Base-by-base conservation (phyloP, 768 basidiomycete genomes). In the Lyophyllum shimeji region DNA sequence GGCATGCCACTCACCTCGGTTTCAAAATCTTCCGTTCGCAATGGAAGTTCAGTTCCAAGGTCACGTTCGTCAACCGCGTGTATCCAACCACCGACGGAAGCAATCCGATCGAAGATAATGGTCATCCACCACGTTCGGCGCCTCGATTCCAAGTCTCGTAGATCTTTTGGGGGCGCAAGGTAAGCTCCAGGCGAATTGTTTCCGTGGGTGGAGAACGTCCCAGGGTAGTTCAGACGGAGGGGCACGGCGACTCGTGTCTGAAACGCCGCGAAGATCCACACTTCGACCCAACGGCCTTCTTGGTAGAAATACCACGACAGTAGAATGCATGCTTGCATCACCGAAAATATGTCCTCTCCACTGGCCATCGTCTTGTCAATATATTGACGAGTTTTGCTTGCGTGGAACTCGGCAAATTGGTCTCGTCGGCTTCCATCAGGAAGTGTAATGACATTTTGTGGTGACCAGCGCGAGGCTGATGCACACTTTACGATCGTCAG, bases 91-190 rank as follows among this genome's bases (percentile, higher is more conserved):
- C 90, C 90, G 23, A 87, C 82, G 34, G 86, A 87, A 33, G 82
- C 82, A 46, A 92, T 90, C 25, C 91, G 86, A 69, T 94, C 91
- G 67, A 93, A 93, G 45, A 92, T 72, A 39, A 94, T 84, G 18
- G 89, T 86, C 89, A 92, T 92, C 91, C 91, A 94, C 92, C 92
- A 94, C 4, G 90, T 88, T 50, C 92, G 80, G 48, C 92, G 79
- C 57, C 91, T 77, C 42, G 82, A 85, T 71, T 94, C 91, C 53
- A 92, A 70, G 60, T 93, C 92, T 18, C 81, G 82, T 42, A 83
- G 67, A 66, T 89, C 87, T 66, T 82, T 89, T 0, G 91, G 91
- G 13, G 91, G 89, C 2, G 87, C 84, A 13, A 94, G 74, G 69
- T 92, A 94, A 42, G 89, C 90, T 13, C 85, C 86, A 9, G 88